Evolutionary conservation across 371 early-diverging fungal genomes (phyloP), one percentile per base, ranked within the genome.

Genomic region (Cladochytrium tenue): DNA sequence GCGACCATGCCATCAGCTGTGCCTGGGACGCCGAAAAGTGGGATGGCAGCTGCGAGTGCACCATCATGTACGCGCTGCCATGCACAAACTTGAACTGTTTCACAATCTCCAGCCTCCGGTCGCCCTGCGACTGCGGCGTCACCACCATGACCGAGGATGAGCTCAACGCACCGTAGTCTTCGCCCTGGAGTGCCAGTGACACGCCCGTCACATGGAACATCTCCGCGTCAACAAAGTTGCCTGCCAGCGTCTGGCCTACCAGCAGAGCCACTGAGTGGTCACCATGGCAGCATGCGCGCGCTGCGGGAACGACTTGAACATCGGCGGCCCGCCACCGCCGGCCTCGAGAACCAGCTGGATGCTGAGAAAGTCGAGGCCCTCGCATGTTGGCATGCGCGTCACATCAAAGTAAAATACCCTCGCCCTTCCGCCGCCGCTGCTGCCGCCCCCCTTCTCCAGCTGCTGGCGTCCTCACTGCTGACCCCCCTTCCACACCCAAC

Each of bases 341-440:
- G 36, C 32, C 51, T 66, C 50, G 26, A 70, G 58, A 20, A 68
- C 25, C 13, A 20, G 43, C 23, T 83, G 81, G 51, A 83, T 67
- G 36, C 81, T 82, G 61, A 74, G 76, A 63, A 91, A 86, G 65
- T 92, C 90, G 23, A 94, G 79, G 4, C 88, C 87, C 63, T 88
- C 89, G 52, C 89, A 83, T 2, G 93, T 93, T 33, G 92, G 69
- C 2, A 92, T 93, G 7, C 43, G 84, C 50, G 95, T 93, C 81
- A 95, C 95, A 79, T 95, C 95, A 70, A 93, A 95, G 70, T 93
- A 95, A 66, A 95, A 93, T 30, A 96, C 86, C 80, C 95, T 90
- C 51, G 97, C 85, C 64, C 92, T 90, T 58, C 94, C 96, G 17
- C 94, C 93, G 82, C 89, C 84, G 51, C 92, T 87, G 66, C 96